Percentiles rank a stretch among this genome's conserved stretches.
phyloP scores from a whole-genome alignment of 2,329 filamentous ascomycete species.

The Nemania diffusa region DNA sequence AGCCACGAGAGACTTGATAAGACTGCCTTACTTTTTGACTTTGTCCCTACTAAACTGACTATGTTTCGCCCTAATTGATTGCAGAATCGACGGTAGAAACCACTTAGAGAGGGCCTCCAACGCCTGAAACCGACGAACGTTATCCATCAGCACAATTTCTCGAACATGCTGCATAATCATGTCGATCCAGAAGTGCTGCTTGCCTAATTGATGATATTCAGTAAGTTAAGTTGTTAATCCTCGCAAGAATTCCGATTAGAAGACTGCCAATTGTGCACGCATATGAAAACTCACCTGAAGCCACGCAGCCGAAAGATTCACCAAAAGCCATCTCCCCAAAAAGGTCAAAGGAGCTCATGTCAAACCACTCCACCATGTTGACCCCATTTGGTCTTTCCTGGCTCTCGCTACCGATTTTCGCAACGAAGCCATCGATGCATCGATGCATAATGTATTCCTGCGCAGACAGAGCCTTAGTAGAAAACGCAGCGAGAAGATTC shows the following conservation, averaged over 20 bases:
- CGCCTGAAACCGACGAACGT: constrained; percentile 28
- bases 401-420: constrained; percentile 19
- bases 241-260: neutral
- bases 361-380: constrained; percentile 34
- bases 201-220: constrained; percentile 13
- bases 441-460: constrained; percentile 35
- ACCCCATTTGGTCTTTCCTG: constrained; percentile 18
- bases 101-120: neutral
- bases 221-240: neutral
- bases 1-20: neutral
- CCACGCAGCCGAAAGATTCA: constrained; percentile 33
- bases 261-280: too few species aligned
- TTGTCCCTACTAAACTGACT: constrained; percentile 26
- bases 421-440: constrained; percentile 28
- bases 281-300: constrained; percentile 17
- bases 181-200: constrained; percentile 35
- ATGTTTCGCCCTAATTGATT: constrained; percentile 25
- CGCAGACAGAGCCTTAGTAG: constrained; percentile 14
- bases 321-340: constrained; percentile 39
- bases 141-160: constrained; percentile 34
- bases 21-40: constrained; percentile 27
- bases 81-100: constrained; percentile 25
- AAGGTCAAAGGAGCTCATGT: constrained; percentile 35
- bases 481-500: constrained; percentile 31
- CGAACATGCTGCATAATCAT: constrained; percentile 27